phyloP scores from a whole-genome alignment of 345 rosid genomes.

The Physaria fendleri region DNA sequence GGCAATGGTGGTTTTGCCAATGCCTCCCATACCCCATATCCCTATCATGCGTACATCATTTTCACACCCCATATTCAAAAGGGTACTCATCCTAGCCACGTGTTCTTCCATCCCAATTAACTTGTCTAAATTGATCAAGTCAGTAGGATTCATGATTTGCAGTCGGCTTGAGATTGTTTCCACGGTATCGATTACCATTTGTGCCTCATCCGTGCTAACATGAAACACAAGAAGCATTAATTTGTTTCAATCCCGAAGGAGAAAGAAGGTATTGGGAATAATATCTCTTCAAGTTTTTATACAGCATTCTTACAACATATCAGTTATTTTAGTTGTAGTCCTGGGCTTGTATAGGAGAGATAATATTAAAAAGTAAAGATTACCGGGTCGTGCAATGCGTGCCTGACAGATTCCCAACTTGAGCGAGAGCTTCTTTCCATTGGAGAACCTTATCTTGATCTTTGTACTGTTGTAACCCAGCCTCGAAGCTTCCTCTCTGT shows the following conservation, averaged over 20 bases:
- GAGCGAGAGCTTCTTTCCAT: neutral
- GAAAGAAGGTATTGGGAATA: too few species aligned
- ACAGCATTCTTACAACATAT: too few species aligned
- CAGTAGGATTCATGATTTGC: neutral
- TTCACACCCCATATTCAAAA: neutral
- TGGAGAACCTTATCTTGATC: neutral
- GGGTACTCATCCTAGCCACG: neutral
- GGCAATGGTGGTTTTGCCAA: constrained; percentile 16
- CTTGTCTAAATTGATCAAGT: neutral
- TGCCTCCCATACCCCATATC: constrained; percentile 12
- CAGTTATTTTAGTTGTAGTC: too few species aligned
- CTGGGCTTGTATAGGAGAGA: too few species aligned
- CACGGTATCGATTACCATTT: neutral
- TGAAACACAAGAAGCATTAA: too few species aligned
- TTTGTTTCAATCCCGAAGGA: too few species aligned
- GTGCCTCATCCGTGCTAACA: neutral
- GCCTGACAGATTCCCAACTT: neutral
- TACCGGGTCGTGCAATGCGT: neutral
- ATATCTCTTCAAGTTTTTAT: too few species aligned
- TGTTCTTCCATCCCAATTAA: constrained; percentile 7
- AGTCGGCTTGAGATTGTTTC: neutral
- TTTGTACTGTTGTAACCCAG: neutral
- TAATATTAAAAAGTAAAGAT: too few species aligned
- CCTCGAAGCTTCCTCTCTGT: constrained; percentile 11
- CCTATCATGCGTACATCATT: constrained; percentile 7